Evolutionary conservation across 1,284 basidiomycete genomes (phyloP), one percentile per base, ranked within the genome.

Genomic region (Ustilago tritici): DNA sequence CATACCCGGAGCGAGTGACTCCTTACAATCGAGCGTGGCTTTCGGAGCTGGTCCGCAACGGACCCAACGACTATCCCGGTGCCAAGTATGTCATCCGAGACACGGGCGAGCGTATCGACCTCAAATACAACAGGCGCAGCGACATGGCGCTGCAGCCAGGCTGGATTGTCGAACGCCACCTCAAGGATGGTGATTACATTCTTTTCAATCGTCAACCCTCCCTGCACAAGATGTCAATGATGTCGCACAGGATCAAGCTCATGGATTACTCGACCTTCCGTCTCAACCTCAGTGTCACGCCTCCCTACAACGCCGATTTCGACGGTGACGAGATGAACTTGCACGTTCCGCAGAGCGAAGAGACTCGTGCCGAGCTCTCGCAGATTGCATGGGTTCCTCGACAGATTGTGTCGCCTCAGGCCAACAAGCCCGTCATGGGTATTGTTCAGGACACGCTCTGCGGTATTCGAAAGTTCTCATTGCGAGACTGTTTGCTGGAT

Each of bases 251-350:
- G 47, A 93, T 99, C 57, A 95, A 94, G 85, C 89, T 99, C 66
- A 98, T 99, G 95, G 93, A 94, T 40, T 99, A 98, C 87, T 99
- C 97, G 93, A 95, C 96, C 68, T 98, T 98, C 89, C 95, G 96
- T 72, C 88, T 98, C 76, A 98, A 98, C 87, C 91, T 98, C 76
- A 97, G 95, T 71, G 95, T 98, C 57, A 88, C 87, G 31, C 84
- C 84, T 11, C 84, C 84, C 0, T 86, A 86, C 78, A 86, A 85
- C 57, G 84, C 80, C 78, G 87, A 87, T 88, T 99, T 99, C 88
- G 97, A 99, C 86, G 97, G 97, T 84, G 97, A 99, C 87, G 96
- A 99, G 88, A 99, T 99, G 97, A 99, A 99, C 88, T 94, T 99
- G 75, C 72, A 68, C 87, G 93, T 99, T 41, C 97, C 97, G 10